Percentiles rank a stretch among this genome's conserved stretches.
Evolutionary conservation across 176 grass and related monocot genomes (phyloP).

Genomic region (Oryza australiensis): DNA sequence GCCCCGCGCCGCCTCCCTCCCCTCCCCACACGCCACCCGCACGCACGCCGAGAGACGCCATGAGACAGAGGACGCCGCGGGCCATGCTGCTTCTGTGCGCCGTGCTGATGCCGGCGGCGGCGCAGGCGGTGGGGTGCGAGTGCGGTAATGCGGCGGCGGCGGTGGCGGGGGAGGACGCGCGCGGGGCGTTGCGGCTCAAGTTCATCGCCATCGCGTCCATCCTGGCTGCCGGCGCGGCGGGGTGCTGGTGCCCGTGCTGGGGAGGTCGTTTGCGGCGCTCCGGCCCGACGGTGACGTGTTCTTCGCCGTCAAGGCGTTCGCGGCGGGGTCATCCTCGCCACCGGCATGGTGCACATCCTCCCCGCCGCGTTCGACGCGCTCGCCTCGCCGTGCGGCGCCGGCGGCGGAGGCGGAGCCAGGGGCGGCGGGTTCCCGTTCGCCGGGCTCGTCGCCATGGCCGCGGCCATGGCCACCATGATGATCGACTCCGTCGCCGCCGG

Average conservation of each 20-base stretch:
- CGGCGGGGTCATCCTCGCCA: slow-evolving; percentile 92
- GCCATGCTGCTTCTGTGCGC: not conserved
- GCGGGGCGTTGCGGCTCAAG: slow-evolving; percentile 64
- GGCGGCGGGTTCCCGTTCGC: slow-evolving; percentile 60
- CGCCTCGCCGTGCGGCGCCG: slow-evolving; percentile 12
- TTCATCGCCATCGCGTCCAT: slow-evolving; percentile 59
- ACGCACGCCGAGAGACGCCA: not conserved
- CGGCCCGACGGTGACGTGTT: slow-evolving; percentile 70
- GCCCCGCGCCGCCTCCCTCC: slow-evolving; percentile 18
- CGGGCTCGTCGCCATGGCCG: slow-evolving; percentile 65
- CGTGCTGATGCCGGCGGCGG: not conserved
- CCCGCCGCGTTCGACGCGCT: slow-evolving; percentile 74
- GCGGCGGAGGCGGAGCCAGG: not conserved
- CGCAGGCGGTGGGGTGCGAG: not conserved
- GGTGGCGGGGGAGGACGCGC: slow-evolving; percentile 27
- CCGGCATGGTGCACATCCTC: slow-evolving; percentile 83
- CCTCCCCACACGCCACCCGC: not conserved
- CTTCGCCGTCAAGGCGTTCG: slow-evolving; percentile 82
- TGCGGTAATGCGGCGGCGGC: slow-evolving; percentile 15
- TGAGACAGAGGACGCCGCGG: not conserved
- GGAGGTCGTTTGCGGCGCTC: slow-evolving; percentile 55
- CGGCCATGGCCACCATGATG: slow-evolving; percentile 77
- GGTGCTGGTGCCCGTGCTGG: slow-evolving; percentile 64
- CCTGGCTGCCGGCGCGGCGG: slow-evolving; percentile 52
- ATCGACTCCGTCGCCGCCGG: slow-evolving; percentile 70